phyloP scores from a whole-genome alignment of 2,329 filamentous ascomycete species.

The Epicoccum nigrum region DNA sequence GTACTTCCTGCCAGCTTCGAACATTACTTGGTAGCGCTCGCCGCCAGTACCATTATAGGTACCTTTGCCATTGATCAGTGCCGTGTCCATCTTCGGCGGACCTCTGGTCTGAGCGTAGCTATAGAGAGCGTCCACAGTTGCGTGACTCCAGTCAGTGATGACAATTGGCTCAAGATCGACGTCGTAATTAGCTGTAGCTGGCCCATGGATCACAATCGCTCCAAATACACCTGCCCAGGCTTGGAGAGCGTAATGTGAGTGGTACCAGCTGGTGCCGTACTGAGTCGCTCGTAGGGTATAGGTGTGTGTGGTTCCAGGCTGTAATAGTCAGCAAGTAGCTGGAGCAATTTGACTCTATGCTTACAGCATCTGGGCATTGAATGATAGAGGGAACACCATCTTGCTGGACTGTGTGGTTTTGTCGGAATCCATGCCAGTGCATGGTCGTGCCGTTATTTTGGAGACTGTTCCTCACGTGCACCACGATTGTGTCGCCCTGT shows the following conservation, averaged over 20 bases:
- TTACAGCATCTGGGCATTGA: conserved; percentile 40
- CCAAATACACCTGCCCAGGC: conserved; percentile 36
- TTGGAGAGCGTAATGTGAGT: conserved; percentile 66
- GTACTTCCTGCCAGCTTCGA: conserved; percentile 45
- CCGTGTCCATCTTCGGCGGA: conserved; percentile 16
- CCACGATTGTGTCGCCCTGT: conserved; percentile 35
- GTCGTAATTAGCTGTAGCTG: conserved; percentile 48
- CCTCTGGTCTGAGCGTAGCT: conserved; percentile 21
- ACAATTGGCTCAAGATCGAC: conserved; percentile 44
- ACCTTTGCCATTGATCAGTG: conserved; percentile 30
- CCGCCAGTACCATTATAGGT: conserved; percentile 26
- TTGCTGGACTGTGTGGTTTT: conserved; percentile 65
- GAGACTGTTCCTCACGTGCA: conserved; percentile 42
- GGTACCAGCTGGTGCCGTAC: conserved; percentile 65
- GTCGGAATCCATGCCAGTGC: conserved; percentile 59
- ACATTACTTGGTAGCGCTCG: conserved; percentile 26
- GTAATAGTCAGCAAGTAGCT: neutral
- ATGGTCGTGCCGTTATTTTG: conserved; percentile 53
- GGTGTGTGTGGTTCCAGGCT: conserved; percentile 14
- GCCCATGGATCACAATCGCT: conserved; percentile 49
- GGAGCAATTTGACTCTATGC: neutral
- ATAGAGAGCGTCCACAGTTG: conserved; percentile 40
- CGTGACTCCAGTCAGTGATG: conserved; percentile 47
- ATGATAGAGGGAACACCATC: conserved; percentile 81
- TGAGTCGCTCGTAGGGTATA: conserved; percentile 50